Conservation (phyloP, 495 filamentous ascomycete genomes). For the Aspergillus homomorphus region DNA sequence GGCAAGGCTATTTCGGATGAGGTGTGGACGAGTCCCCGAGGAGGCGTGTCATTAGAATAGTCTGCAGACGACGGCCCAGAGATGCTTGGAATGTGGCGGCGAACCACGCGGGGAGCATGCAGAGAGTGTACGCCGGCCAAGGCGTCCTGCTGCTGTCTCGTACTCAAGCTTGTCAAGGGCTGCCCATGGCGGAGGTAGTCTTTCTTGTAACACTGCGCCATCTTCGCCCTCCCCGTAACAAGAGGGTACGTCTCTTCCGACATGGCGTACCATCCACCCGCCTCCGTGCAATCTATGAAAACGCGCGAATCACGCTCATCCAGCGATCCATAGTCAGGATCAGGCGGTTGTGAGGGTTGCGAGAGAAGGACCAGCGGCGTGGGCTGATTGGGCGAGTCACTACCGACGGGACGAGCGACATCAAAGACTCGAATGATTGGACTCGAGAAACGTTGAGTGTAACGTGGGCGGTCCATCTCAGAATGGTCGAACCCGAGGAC, state of each 20-base stretch:
- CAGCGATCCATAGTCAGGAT: conserved; percentile 52
- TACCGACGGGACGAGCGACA: conserved; percentile 66
- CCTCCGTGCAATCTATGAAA: conserved; percentile 82
- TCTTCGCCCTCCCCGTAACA: conserved; percentile 64
- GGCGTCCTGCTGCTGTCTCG: conserved; percentile 46
- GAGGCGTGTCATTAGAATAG: conserved; percentile 41
- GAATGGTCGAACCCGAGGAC: conserved; percentile 76
- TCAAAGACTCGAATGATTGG: conserved; percentile 92
- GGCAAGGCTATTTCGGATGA: conserved; percentile 45
- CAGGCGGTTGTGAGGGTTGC: conserved; percentile 71
- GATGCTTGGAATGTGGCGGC: conserved; percentile 37
- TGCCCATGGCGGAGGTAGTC: conserved; percentile 51
- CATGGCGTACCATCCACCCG: conserved; percentile 89
- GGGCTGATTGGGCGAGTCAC: conserved; percentile 54
- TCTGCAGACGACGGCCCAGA: conserved; percentile 30
- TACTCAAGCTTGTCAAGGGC: conserved; percentile 39
- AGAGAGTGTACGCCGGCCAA: conserved; percentile 54
- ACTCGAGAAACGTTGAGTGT: conserved; percentile 67
- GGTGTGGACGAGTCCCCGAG: conserved; percentile 31
- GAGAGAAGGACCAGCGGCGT: conserved; percentile 72
- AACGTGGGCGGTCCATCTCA: conserved; percentile 52
- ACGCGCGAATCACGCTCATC: conserved; percentile 63
- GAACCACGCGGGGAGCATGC: conserved; percentile 35
- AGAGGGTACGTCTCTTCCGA: conserved; percentile 83
- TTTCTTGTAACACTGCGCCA: conserved; percentile 61